phyloP scores from a whole-genome alignment of 108 stramenopile genomes.

The Nannochloropsis gaditana region DNA sequence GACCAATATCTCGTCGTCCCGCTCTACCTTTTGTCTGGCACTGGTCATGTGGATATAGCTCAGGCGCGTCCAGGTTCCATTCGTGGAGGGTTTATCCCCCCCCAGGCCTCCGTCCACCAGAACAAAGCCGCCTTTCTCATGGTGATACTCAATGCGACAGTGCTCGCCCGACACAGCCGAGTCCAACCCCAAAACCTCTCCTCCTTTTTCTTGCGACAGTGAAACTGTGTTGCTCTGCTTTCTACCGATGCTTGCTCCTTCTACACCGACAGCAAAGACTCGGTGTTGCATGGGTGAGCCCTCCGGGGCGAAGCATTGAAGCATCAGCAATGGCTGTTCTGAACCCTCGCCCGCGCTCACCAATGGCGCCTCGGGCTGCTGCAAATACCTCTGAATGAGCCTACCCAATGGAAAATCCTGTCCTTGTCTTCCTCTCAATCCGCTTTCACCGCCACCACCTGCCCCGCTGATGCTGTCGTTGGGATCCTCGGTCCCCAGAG shows the following conservation, averaged over 20 bases:
- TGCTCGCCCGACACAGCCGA: conserved; percentile 54
- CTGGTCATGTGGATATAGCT: conserved; percentile 46
- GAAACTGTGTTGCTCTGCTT: conserved; percentile 52
- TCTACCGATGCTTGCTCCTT: conserved; percentile 51
- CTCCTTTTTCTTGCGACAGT: conserved; percentile 39
- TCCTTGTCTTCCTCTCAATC: too few species aligned
- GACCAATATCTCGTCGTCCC: conserved; percentile 38
- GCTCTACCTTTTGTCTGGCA: conserved; percentile 21
- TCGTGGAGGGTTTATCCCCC: conserved; percentile 42
- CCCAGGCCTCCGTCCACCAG: conserved; percentile 42
- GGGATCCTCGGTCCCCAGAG: not conserved
- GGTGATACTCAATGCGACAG: conserved; percentile 50
- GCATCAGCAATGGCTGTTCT: not conserved
- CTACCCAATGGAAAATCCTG: not conserved
- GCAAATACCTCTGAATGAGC: not conserved
- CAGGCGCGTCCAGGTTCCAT: conserved; percentile 58
- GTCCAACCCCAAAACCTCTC: conserved; percentile 49
- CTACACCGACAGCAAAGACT: conserved; percentile 33
- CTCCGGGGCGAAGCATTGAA: conserved; percentile 60
- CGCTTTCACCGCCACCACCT: not conserved
- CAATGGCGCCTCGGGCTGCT: not conserved
- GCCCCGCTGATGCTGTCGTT: not conserved
- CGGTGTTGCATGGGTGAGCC: conserved; percentile 57
- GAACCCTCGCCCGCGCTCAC: conserved; percentile 9
- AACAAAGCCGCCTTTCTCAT: conserved; percentile 36